Percentiles rank a stretch among this genome's conserved stretches.
Conservation (phyloP, 2,329 filamentous ascomycete species). For the Cordyceps cateniannulata region DNA sequence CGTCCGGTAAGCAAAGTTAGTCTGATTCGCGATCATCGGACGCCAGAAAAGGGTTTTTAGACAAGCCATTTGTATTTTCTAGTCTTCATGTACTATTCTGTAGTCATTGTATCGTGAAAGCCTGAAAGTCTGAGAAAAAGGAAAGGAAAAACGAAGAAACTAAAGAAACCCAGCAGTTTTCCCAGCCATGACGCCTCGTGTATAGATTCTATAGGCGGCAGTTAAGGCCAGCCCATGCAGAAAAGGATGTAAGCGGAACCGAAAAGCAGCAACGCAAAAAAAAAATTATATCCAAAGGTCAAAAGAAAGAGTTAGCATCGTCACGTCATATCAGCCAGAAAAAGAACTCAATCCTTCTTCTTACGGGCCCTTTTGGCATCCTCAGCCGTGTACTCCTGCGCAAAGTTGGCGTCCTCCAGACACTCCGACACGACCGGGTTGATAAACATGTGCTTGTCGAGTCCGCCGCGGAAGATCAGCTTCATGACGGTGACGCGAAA, state of each 20-base stretch:
- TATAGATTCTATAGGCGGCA: not conserved
- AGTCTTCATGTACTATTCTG: slow-evolving; percentile 1
- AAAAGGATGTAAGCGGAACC: not conserved
- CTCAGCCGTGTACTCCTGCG: slow-evolving; percentile 11
- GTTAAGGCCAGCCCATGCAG: not conserved
- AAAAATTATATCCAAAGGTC: not conserved
- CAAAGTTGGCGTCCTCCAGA: slow-evolving; percentile 31
- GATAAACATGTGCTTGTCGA: slow-evolving; percentile 31
- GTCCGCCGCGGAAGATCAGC: slow-evolving; percentile 39
- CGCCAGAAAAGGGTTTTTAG: not conserved
- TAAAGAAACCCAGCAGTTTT: not conserved
- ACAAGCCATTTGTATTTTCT: not conserved
- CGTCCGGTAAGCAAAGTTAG: not conserved
- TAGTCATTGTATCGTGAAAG: not conserved
- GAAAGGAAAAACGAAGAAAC: not conserved
- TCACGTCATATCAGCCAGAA: not conserved
- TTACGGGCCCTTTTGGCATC: slow-evolving; percentile 8
- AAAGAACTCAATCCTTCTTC: not conserved
- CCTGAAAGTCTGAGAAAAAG: not conserved
- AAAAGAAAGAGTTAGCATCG: not conserved
- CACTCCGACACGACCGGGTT: slow-evolving; percentile 33
- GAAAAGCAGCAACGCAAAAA: not conserved
- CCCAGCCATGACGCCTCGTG: slow-evolving; percentile 6
- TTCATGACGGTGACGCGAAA: slow-evolving; percentile 43
- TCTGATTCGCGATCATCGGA: too few relatives aligned